Evolutionary conservation across 2,329 filamentous ascomycete genomes (phyloP), one percentile per base, ranked within the genome.

Genomic region (Diaporthe citriasiana): DNA sequence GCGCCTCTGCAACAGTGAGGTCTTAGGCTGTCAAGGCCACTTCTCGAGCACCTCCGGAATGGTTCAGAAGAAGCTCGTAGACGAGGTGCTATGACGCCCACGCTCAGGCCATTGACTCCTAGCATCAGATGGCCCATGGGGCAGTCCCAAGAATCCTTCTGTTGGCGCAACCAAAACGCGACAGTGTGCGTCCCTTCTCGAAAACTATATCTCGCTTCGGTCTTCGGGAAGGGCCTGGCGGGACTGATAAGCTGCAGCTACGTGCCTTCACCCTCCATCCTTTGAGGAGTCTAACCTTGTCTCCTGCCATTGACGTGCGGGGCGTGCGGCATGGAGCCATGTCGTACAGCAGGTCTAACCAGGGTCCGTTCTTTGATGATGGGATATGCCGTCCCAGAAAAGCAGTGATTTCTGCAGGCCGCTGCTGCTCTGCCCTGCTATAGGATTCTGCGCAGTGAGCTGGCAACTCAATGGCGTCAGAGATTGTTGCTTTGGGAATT

Each of bases 281-380:
- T 71, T 35, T 25, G 35, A 40, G 47, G 57, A 27, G 38, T 66
- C n/a, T 27, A 72, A 72, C 59, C 70, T 72, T 72, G 70, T 56
- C 47, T 35, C 27, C 25, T 45, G 22, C 70, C 50, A 53, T 22
- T 51, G 42, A 38, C 50, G 66, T 27, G 71, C 66, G 73, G 65
- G 71, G 73, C 35, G 63, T 66, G 57, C 71, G 71, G 66, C 56
- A 55, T 40, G 56, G 63, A 68, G 69, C 50, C 74, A 69, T 75
- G 74, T 75, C 68, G 68, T 56, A 74, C 74, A 71, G 71, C n/a
- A 63, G 50, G 35, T 71, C 27, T 57, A 71, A 59, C 65, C 51
- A 53, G 68, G 40, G 42, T 27, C 53, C 33, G 53, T 25, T 53
- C 68, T 56, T 69, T 55, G 59, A 71, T 42, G 56, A 42, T 33